Conservation (phyloP, 2,329 filamentous ascomycete genomes). For the Colletotrichum aenigma region DNA sequence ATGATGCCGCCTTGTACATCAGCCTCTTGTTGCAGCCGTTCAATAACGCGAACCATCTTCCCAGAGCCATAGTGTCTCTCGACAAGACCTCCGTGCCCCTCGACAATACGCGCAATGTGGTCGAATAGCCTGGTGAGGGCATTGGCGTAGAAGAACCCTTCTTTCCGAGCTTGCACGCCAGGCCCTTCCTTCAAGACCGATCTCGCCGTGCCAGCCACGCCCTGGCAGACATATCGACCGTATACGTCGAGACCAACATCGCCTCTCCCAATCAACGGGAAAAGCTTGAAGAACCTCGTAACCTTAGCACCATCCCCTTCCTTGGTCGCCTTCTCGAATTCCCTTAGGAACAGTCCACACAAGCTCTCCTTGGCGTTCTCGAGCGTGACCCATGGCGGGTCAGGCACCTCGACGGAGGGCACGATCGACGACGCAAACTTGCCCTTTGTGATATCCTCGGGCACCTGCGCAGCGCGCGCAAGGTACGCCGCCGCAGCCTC, state of each 20-base stretch:
- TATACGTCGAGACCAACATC: slow-evolving; percentile 94
- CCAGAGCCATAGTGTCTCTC: slow-evolving; percentile 92
- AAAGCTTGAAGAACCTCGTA: slow-evolving; percentile 97
- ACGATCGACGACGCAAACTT: slow-evolving; percentile 91
- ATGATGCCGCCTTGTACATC: slow-evolving; percentile 97
- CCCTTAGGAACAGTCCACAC: slow-evolving; percentile 87
- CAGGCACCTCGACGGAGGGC: slow-evolving; percentile 93
- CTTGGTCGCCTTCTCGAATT: slow-evolving; percentile 90
- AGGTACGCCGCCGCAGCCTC: slow-evolving; percentile 94
- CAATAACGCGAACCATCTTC: slow-evolving; percentile 94
- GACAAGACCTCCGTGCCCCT: slow-evolving; percentile 87
- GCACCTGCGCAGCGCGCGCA: slow-evolving; percentile 80
- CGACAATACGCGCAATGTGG: slow-evolving; percentile 95
- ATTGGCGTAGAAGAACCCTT: slow-evolving; percentile 90
- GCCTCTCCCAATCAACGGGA: slow-evolving; percentile 88
- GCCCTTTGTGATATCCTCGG: slow-evolving; percentile 78
- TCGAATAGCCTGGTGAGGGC: slow-evolving; percentile 92
- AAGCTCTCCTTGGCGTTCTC: slow-evolving; percentile 87
- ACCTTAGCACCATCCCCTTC: slow-evolving; percentile 89
- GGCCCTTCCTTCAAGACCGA: slow-evolving; percentile 73
- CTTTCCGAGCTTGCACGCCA: slow-evolving; percentile 57
- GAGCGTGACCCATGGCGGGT: slow-evolving; percentile 85
- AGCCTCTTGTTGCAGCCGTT: slow-evolving; percentile 89
- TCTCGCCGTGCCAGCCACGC: slow-evolving; percentile 84
- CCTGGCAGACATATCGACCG: slow-evolving; percentile 93